Conservation (phyloP, 2,329 filamentous ascomycete genomes). For the Fusarium pseudonygamai region DNA sequence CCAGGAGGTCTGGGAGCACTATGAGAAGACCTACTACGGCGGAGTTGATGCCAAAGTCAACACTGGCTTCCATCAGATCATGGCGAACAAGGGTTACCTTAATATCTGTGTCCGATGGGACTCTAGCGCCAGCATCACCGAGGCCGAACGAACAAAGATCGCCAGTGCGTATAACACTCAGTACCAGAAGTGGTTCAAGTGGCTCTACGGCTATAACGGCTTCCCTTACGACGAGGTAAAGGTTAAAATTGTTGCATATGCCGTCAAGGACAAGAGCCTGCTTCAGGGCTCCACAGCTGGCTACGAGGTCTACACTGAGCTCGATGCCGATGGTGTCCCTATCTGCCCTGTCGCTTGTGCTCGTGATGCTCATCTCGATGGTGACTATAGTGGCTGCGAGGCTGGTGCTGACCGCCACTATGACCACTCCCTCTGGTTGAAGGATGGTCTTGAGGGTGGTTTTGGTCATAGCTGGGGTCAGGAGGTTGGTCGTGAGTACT, state of each 20-base stretch:
- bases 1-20: slow-evolving; percentile 31
- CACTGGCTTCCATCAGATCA: slow-evolving; percentile 46
- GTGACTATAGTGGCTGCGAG: slow-evolving; percentile 52
- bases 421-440: slow-evolving; percentile 57
- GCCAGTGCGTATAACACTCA: slow-evolving; percentile 47
- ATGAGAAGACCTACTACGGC: slow-evolving; percentile 24
- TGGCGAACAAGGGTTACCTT: slow-evolving; percentile 45
- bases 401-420: slow-evolving; percentile 49
- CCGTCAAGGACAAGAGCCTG: slow-evolving; percentile 49
- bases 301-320: slow-evolving; percentile 53
- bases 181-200: slow-evolving; percentile 54
- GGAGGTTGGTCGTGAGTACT: slow-evolving; percentile 55
- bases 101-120: slow-evolving; percentile 56
- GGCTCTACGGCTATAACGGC: slow-evolving; percentile 54
- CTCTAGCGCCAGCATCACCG: slow-evolving; percentile 48
- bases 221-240: slow-evolving; percentile 54
- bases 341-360: slow-evolving; percentile 52
- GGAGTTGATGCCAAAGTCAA: slow-evolving; percentile 37
- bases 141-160: slow-evolving; percentile 50
- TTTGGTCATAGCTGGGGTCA: slow-evolving; percentile 58
- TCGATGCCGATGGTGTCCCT: slow-evolving; percentile 51
- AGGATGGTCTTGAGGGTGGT: slow-evolving; percentile 54
- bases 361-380: slow-evolving; percentile 54
- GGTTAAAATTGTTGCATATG: slow-evolving; percentile 54
- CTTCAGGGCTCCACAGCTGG: slow-evolving; percentile 50